These are phyloP conservation scores for Lentinula detonsa DNA, from an alignment of 768 basidiomycete species.

Conservation along the genomic window DNA sequence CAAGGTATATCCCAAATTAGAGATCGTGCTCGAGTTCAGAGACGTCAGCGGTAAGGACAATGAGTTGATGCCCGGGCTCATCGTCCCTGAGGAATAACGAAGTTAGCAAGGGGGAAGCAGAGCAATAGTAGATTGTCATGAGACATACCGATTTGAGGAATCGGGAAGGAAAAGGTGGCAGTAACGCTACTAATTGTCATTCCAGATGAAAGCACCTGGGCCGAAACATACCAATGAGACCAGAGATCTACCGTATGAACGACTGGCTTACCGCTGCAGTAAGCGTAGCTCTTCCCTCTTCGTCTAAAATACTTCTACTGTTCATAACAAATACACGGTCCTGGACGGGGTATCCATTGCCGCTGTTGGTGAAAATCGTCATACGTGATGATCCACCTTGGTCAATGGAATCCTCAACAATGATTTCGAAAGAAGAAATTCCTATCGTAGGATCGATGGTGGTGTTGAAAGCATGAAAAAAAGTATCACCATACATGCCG, in stretches of 20 bases:
- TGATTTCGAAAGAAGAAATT: conserved; percentile 8
- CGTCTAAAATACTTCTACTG: background rate
- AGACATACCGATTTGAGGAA: background rate
- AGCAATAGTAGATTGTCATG: background rate
- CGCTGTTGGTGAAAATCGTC: background rate
- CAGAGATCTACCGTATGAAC: too few species aligned
- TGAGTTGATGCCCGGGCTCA: background rate
- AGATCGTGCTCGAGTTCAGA: background rate
- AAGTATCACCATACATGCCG: conserved; percentile 12
- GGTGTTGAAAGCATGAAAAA: conserved; percentile 11
- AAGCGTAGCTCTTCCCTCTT: background rate
- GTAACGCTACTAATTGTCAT: background rate
- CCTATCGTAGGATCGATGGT: conserved; percentile 5
- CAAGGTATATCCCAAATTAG: background rate
- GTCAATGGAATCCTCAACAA: background rate
- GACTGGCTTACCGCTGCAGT: conserved; percentile 1
- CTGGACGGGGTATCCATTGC: background rate
- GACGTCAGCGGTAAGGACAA: background rate
- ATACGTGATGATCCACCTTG: background rate
- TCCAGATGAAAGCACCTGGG: background rate
- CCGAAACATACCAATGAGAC: background rate
- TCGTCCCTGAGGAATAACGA: background rate
- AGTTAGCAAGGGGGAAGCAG: background rate
- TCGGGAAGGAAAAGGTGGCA: background rate
- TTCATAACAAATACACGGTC: conserved; percentile 1